phyloP scores from a whole-genome alignment of 192 early-diverging fungal species.

The Podila minutissima region DNA sequence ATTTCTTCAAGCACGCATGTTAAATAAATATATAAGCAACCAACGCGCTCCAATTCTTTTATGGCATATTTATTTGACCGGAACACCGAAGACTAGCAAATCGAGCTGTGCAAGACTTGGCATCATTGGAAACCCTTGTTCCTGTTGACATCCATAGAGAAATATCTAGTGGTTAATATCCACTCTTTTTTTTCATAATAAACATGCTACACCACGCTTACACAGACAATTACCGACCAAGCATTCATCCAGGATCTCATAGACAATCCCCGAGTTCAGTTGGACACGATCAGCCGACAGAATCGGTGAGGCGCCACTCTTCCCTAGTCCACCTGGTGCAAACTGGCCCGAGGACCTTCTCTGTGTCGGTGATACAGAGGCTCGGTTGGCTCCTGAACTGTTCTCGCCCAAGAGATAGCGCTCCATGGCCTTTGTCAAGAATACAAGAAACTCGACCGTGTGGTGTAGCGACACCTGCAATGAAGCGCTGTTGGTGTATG shows the following conservation, averaged over 20 bases:
- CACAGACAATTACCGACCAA: conserved; percentile 12
- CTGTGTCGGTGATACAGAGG: too few relatives aligned
- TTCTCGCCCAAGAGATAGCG: conserved; percentile 5
- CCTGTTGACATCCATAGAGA: background rate
- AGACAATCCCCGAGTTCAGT: conserved; percentile 29
- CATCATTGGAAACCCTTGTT: conserved; percentile 32
- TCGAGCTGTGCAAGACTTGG: conserved; percentile 35
- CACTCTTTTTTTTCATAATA: background rate
- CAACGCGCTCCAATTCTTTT: too few relatives aligned
- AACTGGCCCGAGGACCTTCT: too few relatives aligned
- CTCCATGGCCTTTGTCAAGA: conserved; percentile 27
- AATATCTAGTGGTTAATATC: background rate
- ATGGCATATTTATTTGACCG: background rate
- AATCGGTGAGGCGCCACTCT: background rate
- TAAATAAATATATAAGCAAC: background rate
- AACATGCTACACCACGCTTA: background rate
- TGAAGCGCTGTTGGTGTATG: conserved; percentile 11
- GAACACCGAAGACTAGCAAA: conserved; percentile 31
- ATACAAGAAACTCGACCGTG: conserved; percentile 27
- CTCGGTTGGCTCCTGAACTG: background rate
- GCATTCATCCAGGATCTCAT: conserved; percentile 45
- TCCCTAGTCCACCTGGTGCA: too few relatives aligned
- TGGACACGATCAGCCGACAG: conserved; percentile 16
- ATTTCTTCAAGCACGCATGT: too few relatives aligned
- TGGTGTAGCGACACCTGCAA: conserved; percentile 17